phyloP scores from a whole-genome alignment of 2,329 filamentous ascomycete genomes.

The Drechslerella coelobrocha region DNA sequence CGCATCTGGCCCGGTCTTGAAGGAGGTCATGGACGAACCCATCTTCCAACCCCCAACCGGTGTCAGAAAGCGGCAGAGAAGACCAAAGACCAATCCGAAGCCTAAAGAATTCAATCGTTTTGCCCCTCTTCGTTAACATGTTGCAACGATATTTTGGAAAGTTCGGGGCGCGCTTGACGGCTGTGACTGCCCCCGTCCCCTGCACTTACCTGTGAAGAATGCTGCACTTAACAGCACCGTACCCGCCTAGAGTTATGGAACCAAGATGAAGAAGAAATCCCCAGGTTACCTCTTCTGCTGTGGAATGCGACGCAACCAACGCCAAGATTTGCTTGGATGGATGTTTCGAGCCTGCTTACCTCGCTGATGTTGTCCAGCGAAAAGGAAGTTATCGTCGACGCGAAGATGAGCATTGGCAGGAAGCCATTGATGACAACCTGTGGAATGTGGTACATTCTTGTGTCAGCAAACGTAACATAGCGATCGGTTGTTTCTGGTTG shows the following conservation, averaged over 20 bases:
- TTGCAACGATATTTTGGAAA: slow-evolving; percentile 25
- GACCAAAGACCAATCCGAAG: slow-evolving; percentile 44
- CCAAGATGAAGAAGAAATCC: slow-evolving; percentile 14
- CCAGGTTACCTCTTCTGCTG: slow-evolving; percentile 5
- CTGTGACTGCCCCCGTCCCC: slow-evolving; percentile 12
- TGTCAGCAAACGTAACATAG: slow-evolving; percentile 15
- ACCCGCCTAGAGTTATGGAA: slow-evolving; percentile 26
- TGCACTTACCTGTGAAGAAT: slow-evolving; percentile 47
- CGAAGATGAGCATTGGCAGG: slow-evolving; percentile 50
- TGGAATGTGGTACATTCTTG: slow-evolving; percentile 48
- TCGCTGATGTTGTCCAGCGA: slow-evolving; percentile 48
- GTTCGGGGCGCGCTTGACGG: slow-evolving; percentile 42
- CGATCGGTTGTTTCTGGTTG: background rate
- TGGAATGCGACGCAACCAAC: slow-evolving; percentile 44
- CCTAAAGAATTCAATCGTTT: slow-evolving; percentile 23
- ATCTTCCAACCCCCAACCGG: slow-evolving; percentile 49
- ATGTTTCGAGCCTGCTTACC: slow-evolving; percentile 13
- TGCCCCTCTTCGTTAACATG: slow-evolving; percentile 6
- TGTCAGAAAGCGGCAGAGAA: slow-evolving; percentile 46
- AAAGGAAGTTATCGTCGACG: slow-evolving; percentile 49
- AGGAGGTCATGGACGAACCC: slow-evolving; percentile 36
- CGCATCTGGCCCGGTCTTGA: slow-evolving; percentile 9
- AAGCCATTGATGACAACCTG: slow-evolving; percentile 49
- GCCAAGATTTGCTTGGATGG: slow-evolving; percentile 14
- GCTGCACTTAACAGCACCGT: slow-evolving; percentile 47